phyloP scores from a whole-genome alignment of 108 stramenopile species.

The Cyclotella sp. region DNA sequence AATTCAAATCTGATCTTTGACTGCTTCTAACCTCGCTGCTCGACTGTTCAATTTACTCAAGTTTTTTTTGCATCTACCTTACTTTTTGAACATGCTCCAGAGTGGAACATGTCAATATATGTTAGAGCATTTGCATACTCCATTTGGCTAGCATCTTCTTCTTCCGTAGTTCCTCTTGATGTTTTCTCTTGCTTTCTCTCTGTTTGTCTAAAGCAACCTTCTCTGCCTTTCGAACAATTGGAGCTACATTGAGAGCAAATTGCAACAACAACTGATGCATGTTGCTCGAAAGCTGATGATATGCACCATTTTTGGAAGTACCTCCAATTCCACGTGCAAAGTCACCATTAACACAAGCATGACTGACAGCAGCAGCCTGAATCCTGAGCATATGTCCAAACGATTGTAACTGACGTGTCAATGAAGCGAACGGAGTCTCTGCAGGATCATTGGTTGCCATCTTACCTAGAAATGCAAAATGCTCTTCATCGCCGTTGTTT shows the following conservation, averaged over 20 bases:
- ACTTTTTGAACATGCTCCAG: neutral
- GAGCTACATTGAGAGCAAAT: no score
- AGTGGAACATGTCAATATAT: slow-evolving; percentile 7
- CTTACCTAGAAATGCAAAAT: no score
- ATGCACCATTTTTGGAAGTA: neutral
- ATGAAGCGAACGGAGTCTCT: no score
- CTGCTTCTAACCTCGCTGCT: slow-evolving; percentile 3
- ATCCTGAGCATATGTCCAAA: no score
- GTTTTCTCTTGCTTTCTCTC: neutral
- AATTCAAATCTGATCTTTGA: slow-evolving; percentile 18
- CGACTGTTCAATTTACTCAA: neutral
- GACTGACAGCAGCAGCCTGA: no score
- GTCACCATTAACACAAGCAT: no score
- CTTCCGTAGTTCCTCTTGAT: no score
- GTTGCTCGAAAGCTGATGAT: neutral
- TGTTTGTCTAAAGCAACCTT: neutral
- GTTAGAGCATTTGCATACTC: slow-evolving; percentile 6
- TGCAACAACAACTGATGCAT: neutral
- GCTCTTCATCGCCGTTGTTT: no score
- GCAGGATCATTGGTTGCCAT: no score
- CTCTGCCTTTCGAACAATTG: neutral
- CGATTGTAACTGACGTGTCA: no score
- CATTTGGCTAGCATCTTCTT: no score
- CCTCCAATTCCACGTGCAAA: no score
- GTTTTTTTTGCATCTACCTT: neutral